phyloP scores from a whole-genome alignment of 2,329 filamentous ascomycete genomes.

The Aspergillus cejpii region DNA sequence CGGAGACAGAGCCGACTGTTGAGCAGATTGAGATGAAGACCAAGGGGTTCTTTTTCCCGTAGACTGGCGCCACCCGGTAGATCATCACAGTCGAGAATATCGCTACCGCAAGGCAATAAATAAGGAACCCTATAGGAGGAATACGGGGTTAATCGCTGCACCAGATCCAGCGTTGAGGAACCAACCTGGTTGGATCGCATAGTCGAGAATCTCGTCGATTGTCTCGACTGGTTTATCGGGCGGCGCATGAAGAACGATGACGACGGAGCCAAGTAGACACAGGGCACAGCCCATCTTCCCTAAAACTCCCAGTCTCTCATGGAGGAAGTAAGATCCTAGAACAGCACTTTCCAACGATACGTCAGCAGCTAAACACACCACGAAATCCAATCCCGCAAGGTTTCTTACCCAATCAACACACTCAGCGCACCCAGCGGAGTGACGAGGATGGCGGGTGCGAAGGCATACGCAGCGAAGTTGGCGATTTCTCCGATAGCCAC shows the following conservation, averaged over 20 bases:
- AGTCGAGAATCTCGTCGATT: slow-evolving; percentile 84
- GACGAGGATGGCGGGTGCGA: slow-evolving; percentile 96
- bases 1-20: slow-evolving; percentile 90
- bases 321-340: slow-evolving; percentile 86
- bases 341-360: slow-evolving; percentile 56
- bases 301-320: slow-evolving; percentile 80
- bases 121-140: slow-evolving; percentile 63
- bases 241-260: slow-evolving; percentile 95
- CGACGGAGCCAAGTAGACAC: slow-evolving; percentile 90
- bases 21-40: slow-evolving; percentile 98
- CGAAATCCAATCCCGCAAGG: not conserved
- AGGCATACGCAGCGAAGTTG: slow-evolving; percentile 97
- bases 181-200: slow-evolving; percentile 84
- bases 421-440: slow-evolving; percentile 90
- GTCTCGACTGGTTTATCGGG: slow-evolving; percentile 86
- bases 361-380: slow-evolving; percentile 18
- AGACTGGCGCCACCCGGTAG: slow-evolving; percentile 79
- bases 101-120: slow-evolving; percentile 74
- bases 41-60: slow-evolving; percentile 92
- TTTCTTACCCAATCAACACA: slow-evolving; percentile 70
- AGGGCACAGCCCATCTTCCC: slow-evolving; percentile 94
- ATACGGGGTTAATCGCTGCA: slow-evolving; percentile 5
- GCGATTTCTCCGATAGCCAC: slow-evolving; percentile 90
- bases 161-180: slow-evolving; percentile 3
- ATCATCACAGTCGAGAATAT: slow-evolving; percentile 91